Percentiles rank a stretch among this genome's conserved stretches.
Evolutionary conservation across 1,284 basidiomycete species (phyloP).

Genomic region (Apiotrichum laibachii): DNA sequence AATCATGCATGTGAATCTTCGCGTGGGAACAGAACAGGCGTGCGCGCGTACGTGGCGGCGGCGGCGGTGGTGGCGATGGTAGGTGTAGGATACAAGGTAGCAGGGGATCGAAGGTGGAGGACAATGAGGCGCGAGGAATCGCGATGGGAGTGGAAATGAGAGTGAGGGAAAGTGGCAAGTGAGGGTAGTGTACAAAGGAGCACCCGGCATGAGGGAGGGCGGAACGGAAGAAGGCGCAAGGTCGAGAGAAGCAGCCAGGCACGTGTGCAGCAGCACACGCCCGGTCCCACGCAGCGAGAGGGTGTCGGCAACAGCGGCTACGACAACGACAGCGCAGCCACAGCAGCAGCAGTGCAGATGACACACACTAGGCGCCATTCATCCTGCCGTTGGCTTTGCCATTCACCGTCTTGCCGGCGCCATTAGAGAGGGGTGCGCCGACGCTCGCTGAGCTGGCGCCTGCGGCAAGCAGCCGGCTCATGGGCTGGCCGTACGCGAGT

Average conservation of each 20-base stretch:
- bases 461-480: conserved; percentile 19
- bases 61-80: too few species aligned
- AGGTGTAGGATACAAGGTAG: neutral
- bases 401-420: conserved; percentile 15
- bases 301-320: too few species aligned
- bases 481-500: conserved; percentile 61
- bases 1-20: conserved; percentile 6
- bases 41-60: too few species aligned
- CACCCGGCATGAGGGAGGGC: too few species aligned
- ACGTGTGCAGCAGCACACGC: too few species aligned
- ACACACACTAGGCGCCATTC: conserved; percentile 4
- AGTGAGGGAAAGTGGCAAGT: neutral
- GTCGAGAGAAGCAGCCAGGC: too few species aligned
- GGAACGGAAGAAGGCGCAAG: too few species aligned
- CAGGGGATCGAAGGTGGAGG: neutral
- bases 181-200: neutral
- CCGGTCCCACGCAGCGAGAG: too few species aligned
- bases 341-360: too few species aligned
- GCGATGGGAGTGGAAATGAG: neutral
- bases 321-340: neutral
- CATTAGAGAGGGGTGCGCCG: neutral
- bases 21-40: neutral
- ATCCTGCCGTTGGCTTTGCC: conserved; percentile 9
- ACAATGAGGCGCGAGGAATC: neutral
- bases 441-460: neutral